Base-by-base conservation (phyloP, 75 land plant genomes). In the Selaginella tamariscina region DNA sequence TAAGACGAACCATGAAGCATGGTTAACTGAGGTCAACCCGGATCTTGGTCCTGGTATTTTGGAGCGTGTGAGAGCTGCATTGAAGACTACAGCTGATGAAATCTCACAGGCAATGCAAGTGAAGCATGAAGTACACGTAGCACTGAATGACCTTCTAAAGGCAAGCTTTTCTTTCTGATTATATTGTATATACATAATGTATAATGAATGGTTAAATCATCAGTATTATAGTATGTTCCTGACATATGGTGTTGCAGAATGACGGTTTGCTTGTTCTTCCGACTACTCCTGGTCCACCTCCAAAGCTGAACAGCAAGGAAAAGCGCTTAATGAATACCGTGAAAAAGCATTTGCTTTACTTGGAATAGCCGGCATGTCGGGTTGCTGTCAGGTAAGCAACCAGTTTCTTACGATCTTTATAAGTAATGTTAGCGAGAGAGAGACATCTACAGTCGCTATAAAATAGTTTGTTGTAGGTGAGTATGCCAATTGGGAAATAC, bases 301-400 rank as follows among this genome's bases (percentile, higher is more conserved):
- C 80, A 32, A 84, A 79, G 64, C 68, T 75, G 32, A 68, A 70
- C 20, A 56, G 71, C 32, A 86, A 79, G 73, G 75, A 56, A 55
- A 31, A 1, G 24, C 68, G 21, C 30, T 74, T 20, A 30, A 62
- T n/a, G 85, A 86, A 70, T 79, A 73, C 55, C 82, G 75, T 55
- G 77, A 73, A 24, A 72, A 78, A 63, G 71, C 82, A 31, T 72
- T 67, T 66, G 70, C 69, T 31, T 65, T 89, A 60, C 54, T 74
- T 54, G 77, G 89, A 70, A 77, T 89, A 8, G 80, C 89, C 24
- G 79, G 84, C 32, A 72, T 89, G 81, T 89, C 95, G 27, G 95
- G 95, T 18, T 84, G 95, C 74, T 86, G 89, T 78, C 89, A 89
- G 89, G 95, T 89, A 71, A 55, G 62, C 11, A n/a, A n/a, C n/a